Evolutionary conservation across 129 eudicot species (phyloP), one percentile per base, ranked within the genome.

Genomic region (Deinandra increscens): DNA sequence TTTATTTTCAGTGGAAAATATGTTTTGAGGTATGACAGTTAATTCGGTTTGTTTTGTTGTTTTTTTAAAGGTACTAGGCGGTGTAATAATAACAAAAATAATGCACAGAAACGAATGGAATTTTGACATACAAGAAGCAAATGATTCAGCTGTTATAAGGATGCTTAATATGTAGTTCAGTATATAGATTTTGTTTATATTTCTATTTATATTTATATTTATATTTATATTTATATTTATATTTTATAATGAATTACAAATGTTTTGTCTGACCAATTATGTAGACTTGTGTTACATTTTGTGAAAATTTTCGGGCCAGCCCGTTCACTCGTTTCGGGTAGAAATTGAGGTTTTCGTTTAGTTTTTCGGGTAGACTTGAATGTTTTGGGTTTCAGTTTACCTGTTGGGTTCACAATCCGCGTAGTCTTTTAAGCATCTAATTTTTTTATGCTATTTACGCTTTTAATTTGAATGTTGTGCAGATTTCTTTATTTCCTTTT

Each of bases 71-170:
- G 64, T 58, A 58, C 41, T 3, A 11, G 17, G 64, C 11, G 37
- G 59, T 66, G 68, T 75, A 42, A 17, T 45, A 33, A 55, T 45
- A 18, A 66, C 55, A 55, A 68, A 51, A 42, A 58, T 18, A 29
- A 23, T 75, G 79, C 45, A 45, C 60, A 72, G 69, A 60, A 45
- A 42, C 19, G 59, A 19, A 60, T 62, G 70, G 51, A 63, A 49
- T 73, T 71, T 73, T 73, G 71, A 62, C 56, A 56, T 70, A 70
- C 69, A 20, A 62, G 42, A 59, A 10, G 20, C 41, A 4, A n/a
- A 18, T 59, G 43, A 19, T 71, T 71, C 15, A 54, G n/a, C 41
- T 69, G 20, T 71, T 33, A n/a, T n/a, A 7, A 50, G 1, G 7
- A 58, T 3, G 31, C 36, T 23, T 36, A 39, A 38, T n/a, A n/a